Conservation (phyloP, 164 flowering plant genomes). For the Tinospora cordifolia region DNA sequence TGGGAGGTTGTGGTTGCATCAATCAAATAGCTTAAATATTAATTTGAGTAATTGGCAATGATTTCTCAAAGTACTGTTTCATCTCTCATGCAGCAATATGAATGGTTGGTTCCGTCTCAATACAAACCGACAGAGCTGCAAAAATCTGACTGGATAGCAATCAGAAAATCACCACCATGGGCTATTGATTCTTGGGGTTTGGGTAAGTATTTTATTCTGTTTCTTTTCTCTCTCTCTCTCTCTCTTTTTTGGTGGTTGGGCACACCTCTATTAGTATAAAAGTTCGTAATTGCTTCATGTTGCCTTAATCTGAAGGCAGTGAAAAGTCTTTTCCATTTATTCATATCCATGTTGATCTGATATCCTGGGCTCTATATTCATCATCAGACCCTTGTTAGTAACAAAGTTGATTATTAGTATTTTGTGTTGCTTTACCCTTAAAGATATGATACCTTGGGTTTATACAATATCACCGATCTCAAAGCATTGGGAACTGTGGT, state of each 20-base stretch:
- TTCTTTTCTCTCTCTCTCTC: too few species aligned
- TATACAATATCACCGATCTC: neutral
- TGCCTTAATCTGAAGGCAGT: neutral
- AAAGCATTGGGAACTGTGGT: too few species aligned
- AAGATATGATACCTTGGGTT: neutral
- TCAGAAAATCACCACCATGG: constrained; percentile 95
- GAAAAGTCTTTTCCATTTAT: too few species aligned
- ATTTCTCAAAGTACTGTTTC: constrained; percentile 15
- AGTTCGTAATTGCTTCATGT: neutral
- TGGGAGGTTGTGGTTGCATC: neutral
- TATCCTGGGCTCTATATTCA: too few species aligned
- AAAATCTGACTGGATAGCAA: constrained; percentile 79
- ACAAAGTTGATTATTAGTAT: too few species aligned
- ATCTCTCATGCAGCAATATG: constrained; percentile 63
- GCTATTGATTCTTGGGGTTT: constrained; percentile 98
- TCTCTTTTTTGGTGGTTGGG: too few species aligned
- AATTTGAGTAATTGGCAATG: neutral
- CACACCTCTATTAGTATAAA: neutral
- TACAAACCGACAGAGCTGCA: constrained; percentile 81
- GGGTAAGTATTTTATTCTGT: constrained; percentile 56
- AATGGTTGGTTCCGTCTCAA: constrained; percentile 85
- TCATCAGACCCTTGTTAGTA: too few species aligned
- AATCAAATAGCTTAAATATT: too few species aligned
- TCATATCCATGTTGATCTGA: too few species aligned
- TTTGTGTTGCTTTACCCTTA: neutral